These are phyloP conservation scores for maize (Zea mays) DNA, from an alignment of 176 grass and related monocot species.

Conservation along the genomic window Zm-B73-REFERENCE-NAM-5.0 NC_050102.1:183790501-183791000, in stretches of 20 bases:
- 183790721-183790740: slow-evolving; percentile 36
- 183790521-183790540: slow-evolving; percentile 37
- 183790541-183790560: slow-evolving; percentile 91
- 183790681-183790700: slow-evolving; percentile 88
- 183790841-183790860: not conserved
- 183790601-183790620: slow-evolving; percentile 86
- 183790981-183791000: slow-evolving; percentile 11
- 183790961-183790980: not conserved
- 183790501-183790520: not conserved
- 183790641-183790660: slow-evolving; percentile 75
- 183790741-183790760: slow-evolving; percentile 19
- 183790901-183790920: not conserved
- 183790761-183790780: slow-evolving; percentile 15
- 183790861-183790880: slow-evolving; percentile 4
- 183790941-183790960: not conserved
- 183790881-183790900: not conserved
- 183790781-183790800: not conserved
- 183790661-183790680: slow-evolving; percentile 81
- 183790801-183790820: slow-evolving; percentile 1
- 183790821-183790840: not conserved
- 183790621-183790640: slow-evolving; percentile 66
- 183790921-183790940: not conserved
- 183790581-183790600: slow-evolving; percentile 88
- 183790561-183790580: slow-evolving; percentile 90
- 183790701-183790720: slow-evolving; percentile 99